phyloP scores from a whole-genome alignment of 768 basidiomycete species.

The Lactarius indigo region DNA sequence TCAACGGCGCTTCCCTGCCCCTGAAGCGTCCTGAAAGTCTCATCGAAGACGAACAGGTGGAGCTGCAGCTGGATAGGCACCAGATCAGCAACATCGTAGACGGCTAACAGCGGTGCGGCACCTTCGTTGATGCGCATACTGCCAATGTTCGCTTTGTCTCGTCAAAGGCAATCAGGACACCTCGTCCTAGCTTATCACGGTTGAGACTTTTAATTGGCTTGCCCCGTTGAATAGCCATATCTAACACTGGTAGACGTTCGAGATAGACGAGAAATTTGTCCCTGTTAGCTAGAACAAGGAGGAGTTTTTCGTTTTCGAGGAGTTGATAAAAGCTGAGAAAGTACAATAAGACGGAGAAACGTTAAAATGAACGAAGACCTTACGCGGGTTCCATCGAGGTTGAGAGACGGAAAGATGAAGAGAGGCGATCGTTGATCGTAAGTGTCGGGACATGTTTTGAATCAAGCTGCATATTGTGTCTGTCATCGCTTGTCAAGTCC shows the following conservation, averaged over 20 bases:
- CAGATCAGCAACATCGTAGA: neutral
- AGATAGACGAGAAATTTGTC: slow-evolving; percentile 15
- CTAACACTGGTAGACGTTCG: slow-evolving; percentile 1
- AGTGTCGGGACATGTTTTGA: slow-evolving; percentile 8
- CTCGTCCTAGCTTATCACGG: slow-evolving; percentile 44
- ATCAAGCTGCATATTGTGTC: slow-evolving; percentile 16
- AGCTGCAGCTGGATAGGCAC: slow-evolving; percentile 32
- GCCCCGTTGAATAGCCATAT: neutral
- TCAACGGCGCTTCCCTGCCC: slow-evolving; percentile 41
- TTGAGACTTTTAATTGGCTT: slow-evolving; percentile 31
- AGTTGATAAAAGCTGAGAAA: slow-evolving; percentile 16
- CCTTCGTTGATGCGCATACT: slow-evolving; percentile 43
- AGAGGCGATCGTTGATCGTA: slow-evolving; percentile 1
- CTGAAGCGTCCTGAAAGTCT: slow-evolving; percentile 40
- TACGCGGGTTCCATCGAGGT: slow-evolving; percentile 3
- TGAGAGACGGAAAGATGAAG: neutral
- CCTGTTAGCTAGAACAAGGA: slow-evolving; percentile 9
- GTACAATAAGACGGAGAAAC: neutral
- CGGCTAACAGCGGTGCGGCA: slow-evolving; percentile 13
- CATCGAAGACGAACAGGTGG: slow-evolving; percentile 48
- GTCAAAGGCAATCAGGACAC: slow-evolving; percentile 47
- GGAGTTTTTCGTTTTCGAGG: slow-evolving; percentile 21
- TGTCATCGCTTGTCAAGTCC: slow-evolving; percentile 15
- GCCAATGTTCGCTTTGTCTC: slow-evolving; percentile 49
- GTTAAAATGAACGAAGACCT: neutral